Percentiles rank a stretch among this genome's conserved stretches.
Conservation (phyloP, 1,139 yeast species). For the Spencermartinsiella ligniputridi region DNA sequence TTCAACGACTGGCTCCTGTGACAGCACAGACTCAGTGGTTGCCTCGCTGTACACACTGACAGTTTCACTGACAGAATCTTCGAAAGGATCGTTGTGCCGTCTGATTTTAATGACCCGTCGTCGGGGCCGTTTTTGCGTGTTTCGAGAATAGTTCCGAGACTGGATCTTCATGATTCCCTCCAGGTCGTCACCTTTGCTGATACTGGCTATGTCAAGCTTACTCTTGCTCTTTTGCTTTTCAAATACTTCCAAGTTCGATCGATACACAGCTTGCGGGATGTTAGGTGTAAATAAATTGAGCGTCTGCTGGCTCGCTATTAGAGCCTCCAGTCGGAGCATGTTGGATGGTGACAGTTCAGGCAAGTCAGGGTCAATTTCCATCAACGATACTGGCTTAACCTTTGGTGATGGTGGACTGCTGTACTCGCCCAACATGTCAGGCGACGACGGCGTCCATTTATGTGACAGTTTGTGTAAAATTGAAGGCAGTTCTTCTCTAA, state of each 20-base stretch:
- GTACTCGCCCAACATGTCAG: constrained; percentile 10
- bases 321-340: constrained; percentile 63
- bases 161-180: constrained; percentile 29
- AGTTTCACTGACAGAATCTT: not conserved
- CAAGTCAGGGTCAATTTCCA: constrained; percentile 51
- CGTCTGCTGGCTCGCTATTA: constrained; percentile 76
- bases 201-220: constrained; percentile 8
- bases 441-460: constrained; percentile 50
- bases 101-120: constrained; percentile 29
- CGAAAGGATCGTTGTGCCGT: constrained; percentile 1
- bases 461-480: constrained; percentile 72
- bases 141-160: constrained; percentile 23
- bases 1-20: not conserved
- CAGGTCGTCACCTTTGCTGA: constrained; percentile 19
- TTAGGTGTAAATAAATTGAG: constrained; percentile 61
- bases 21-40: constrained; percentile 1
- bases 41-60: constrained; percentile 5
- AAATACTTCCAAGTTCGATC: constrained; percentile 38
- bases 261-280: constrained; percentile 52
- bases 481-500: constrained; percentile 80
- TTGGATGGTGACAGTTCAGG: constrained; percentile 65
- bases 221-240: constrained; percentile 18
- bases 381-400: constrained; percentile 34
- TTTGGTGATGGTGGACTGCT: constrained; percentile 18
- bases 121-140: constrained; percentile 26